Evolutionary conservation across 768 basidiomycete species (phyloP).

Genomic region (Boletellus sp.): DNA sequence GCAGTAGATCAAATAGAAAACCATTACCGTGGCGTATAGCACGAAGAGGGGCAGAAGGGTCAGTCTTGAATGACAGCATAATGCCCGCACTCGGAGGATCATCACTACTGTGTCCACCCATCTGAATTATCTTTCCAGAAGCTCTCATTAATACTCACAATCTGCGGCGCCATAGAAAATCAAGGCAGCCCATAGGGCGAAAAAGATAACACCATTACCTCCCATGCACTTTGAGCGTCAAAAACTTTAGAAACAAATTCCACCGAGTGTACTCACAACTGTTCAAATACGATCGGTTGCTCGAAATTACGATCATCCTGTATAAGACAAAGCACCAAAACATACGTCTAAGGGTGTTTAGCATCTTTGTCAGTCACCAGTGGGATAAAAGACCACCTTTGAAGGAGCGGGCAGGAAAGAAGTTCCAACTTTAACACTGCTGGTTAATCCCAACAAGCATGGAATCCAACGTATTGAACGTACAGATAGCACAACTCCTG

Average conservation of each 20-base stretch:
- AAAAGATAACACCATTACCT: not conserved
- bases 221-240: not conserved
- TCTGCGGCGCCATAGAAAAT: conserved; percentile 1
- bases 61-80: not conserved
- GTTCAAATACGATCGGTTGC: not conserved
- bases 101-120: not conserved
- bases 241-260: not conserved
- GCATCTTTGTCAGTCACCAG: not conserved
- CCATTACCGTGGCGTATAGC: not conserved
- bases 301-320: not conserved
- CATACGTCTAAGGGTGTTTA: not conserved
- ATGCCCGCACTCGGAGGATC: not conserved
- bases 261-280: not conserved
- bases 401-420: not conserved
- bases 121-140: not conserved
- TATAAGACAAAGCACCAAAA: not conserved
- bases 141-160: not conserved
- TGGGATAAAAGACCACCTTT: not conserved
- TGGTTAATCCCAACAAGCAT: not conserved
- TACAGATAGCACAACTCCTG: not conserved
- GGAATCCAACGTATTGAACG: not conserved
- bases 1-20: not conserved
- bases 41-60: not conserved
- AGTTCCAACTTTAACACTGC: not conserved
- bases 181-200: not conserved